These are phyloP conservation scores for Tricholoma matsutake DNA, from an alignment of 768 basidiomycete genomes.

Conservation along the genomic window DNA sequence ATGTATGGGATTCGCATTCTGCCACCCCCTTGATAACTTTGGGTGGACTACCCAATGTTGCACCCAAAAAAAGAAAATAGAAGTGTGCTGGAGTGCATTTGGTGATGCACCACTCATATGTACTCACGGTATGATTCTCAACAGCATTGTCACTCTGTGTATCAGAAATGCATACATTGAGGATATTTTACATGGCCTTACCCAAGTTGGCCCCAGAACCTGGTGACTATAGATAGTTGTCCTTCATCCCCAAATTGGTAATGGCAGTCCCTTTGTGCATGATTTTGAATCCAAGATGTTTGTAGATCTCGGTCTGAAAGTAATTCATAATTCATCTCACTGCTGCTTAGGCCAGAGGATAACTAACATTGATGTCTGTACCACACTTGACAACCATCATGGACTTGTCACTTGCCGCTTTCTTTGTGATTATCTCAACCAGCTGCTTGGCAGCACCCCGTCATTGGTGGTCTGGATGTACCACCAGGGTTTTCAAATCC, in stretches of 20 bases:
- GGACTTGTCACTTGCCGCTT: not conserved
- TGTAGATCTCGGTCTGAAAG: not conserved
- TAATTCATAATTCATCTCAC: not conserved
- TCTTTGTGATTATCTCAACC: not conserved
- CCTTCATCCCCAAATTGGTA: not conserved
- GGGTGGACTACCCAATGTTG: too few species aligned
- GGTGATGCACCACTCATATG: too few species aligned
- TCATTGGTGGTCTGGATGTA: slow-evolving; percentile 12
- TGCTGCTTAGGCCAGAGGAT: not conserved
- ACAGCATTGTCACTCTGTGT: too few species aligned
- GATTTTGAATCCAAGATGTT: not conserved
- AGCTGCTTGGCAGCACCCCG: slow-evolving; percentile 8
- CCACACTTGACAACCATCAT: not conserved
- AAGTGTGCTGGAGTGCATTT: too few species aligned
- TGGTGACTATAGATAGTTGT: not conserved
- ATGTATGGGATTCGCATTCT: too few species aligned
- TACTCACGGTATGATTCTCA: too few species aligned
- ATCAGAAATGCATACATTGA: too few species aligned
- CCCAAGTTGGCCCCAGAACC: too few species aligned
- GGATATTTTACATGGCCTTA: too few species aligned
- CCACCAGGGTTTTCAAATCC: slow-evolving; percentile 11
- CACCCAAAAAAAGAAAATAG: too few species aligned
- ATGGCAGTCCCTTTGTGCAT: not conserved
- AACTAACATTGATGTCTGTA: not conserved
- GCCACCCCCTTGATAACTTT: too few species aligned